Base-by-base conservation (phyloP, 2,329 filamentous ascomycete species). In the Ascochyta pisi region DNA sequence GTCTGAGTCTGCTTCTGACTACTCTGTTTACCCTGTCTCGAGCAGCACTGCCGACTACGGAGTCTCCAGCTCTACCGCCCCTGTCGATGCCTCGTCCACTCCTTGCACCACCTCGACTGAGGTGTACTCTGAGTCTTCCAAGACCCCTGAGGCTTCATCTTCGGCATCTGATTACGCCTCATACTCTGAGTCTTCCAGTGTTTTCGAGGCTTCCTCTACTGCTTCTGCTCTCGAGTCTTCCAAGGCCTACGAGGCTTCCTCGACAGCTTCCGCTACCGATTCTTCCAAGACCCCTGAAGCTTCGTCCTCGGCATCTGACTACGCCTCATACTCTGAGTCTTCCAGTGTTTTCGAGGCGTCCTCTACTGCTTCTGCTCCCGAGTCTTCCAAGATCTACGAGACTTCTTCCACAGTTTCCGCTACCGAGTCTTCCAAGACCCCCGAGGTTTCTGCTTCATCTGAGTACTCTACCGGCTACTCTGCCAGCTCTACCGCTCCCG, bases 131-230 rank as follows among this genome's bases (percentile, higher is more conserved):
- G 41, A 19, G 12, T 58, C 51, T 26, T 58, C 58, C 3, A 49
- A 55, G 53, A 55, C 60, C 4, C 48, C 62, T n/a, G 57, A 63
- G 38, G 57, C 50, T 27, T 51, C 52, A 2, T 46, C 38, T 9
- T 42, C 53, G 15, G 42, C 47, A 19, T 43, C 47, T 33, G 47
- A 50, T 15, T 55, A 55, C 35, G 3, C 15, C 6, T 45, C 26
- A 12, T 55, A 55, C 46, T 42, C 52, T 9, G 46, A 44, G 39
- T 48, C 51, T 19, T 19, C 19, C 2, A 19, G 19, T 19, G 19
- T 19, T 19, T 19, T 19, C 19, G 19, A 19, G 19, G 44, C 39
- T 22, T 54, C 51, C 13, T 38, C 38, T 26, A 39, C 8, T 33
- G 23, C 31, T 38, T 16, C 8, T 19, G 37, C 24, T 12, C 34